Base-by-base conservation (phyloP, 495 filamentous ascomycete genomes). In the Podospora conica region DNA sequence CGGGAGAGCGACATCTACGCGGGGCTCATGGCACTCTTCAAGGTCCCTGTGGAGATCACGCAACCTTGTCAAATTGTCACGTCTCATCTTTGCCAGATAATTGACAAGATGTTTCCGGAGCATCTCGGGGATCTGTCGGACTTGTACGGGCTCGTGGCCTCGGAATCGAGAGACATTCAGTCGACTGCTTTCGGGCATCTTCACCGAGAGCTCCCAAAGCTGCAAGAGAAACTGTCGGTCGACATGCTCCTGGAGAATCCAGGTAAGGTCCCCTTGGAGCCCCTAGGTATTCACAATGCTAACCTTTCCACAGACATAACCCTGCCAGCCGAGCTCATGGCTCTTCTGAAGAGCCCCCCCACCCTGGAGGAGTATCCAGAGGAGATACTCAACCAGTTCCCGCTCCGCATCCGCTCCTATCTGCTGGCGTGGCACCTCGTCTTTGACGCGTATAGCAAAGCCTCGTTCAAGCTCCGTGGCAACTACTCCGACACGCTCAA, bases 361-460 rank as follows among this genome's bases (percentile, higher is more conserved):
- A 79, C 77, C 1, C 73, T 83, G 15, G 77, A 80, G 21, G 68
- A 69, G 21, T 82, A 81, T 57, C 66, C 78, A 1, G 81, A 81
- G 12, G 81, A 83, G 31, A 66, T 75, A 1, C 73, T 82, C n/a
- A 78, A 63, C 63, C 73, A 65, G 76, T 96, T 77, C 78, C 87
- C 72, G 62, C 78, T 66, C 60, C 83, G 69, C 2, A 69, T 87
- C 54, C 82, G 90, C 58, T 87, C 88, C 6, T 99, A 97, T 73
- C 82, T 98, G n/a, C 78, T 96, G 27, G 90, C 92, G 53, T 98
- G 95, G 95, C 85, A 91, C 64, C 78, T 98, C 15, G 85, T 96
- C 3, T 97, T 96, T 72, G 92, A 95, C 70, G 90, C 93, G 65
- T 95, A 95, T 73, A 79, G 83, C 58, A 87, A 88, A 55, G 86